Evolutionary conservation across 75 land plant genomes (phyloP).

Genomic region (Gnetum montanum): DNA sequence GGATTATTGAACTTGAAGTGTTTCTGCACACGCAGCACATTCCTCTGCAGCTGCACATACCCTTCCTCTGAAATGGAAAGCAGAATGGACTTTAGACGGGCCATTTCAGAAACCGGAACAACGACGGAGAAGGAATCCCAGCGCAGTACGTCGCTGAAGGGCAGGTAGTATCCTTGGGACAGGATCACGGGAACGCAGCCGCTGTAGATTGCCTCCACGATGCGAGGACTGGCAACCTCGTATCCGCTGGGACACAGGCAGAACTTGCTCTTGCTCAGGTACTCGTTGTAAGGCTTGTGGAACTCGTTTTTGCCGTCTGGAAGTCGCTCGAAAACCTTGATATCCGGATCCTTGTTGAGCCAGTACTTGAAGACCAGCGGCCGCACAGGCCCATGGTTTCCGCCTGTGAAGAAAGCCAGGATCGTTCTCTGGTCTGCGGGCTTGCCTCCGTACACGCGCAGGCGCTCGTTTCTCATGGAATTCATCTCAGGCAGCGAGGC

Average conservation of each 20-base stretch:
- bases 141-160: slow-evolving; percentile 38
- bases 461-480: slow-evolving; percentile 30
- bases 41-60: slow-evolving; percentile 31
- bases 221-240: slow-evolving; percentile 44
- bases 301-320: slow-evolving; percentile 13
- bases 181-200: slow-evolving; percentile 42
- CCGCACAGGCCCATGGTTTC: slow-evolving; percentile 38
- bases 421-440: slow-evolving; percentile 31
- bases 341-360: slow-evolving; percentile 26
- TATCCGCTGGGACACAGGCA: slow-evolving; percentile 49
- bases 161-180: slow-evolving; percentile 31
- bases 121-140: slow-evolving; percentile 31
- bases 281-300: slow-evolving; percentile 17
- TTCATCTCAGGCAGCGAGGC: slow-evolving; percentile 62
- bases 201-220: slow-evolving; percentile 44
- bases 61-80: slow-evolving; percentile 19
- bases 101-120: slow-evolving; percentile 25
- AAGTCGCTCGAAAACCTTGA: slow-evolving; percentile 18
- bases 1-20: slow-evolving; percentile 45
- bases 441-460: slow-evolving; percentile 41
- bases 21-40: slow-evolving; percentile 23
- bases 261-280: slow-evolving; percentile 36
- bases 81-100: slow-evolving; percentile 34
- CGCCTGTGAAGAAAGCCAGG: slow-evolving; percentile 69
- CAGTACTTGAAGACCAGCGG: slow-evolving; percentile 30